A percentile compares a stretch with the other conserved stretches of the same genome.
Conservation (phyloP, 1,284 basidiomycete genomes). For the Rhodotorula sp. region DNA sequence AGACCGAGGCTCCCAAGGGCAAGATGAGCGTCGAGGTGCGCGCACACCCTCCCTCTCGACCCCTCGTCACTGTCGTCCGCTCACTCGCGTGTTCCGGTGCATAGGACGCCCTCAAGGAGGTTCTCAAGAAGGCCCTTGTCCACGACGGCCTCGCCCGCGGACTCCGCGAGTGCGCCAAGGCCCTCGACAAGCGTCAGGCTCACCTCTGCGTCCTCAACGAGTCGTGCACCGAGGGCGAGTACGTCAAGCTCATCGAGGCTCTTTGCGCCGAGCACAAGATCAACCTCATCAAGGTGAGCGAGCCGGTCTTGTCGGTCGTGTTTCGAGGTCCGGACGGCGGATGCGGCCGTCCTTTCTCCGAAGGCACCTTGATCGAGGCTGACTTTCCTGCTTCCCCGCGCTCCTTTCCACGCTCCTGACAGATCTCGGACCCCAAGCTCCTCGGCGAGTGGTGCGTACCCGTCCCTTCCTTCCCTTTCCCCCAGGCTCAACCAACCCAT, state of each 20-base stretch:
- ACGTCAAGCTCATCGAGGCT: slow-evolving; percentile 99
- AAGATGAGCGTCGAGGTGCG: slow-evolving; percentile 86
- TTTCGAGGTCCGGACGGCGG: no score
- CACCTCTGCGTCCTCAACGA: slow-evolving; percentile 99
- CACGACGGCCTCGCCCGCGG: slow-evolving; percentile 98
- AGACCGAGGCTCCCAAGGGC: slow-evolving; percentile 80
- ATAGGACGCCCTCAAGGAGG: slow-evolving; percentile 61
- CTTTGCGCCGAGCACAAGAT: slow-evolving; percentile 87
- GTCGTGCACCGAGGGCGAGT: slow-evolving; percentile 98
- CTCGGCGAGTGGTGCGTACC: slow-evolving; percentile 84
- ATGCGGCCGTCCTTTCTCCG: neutral
- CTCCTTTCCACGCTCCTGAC: neutral
- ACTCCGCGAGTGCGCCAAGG: slow-evolving; percentile 96
- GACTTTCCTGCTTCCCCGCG: no score
- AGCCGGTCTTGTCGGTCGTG: slow-evolving; percentile 48
- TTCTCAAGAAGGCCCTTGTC: slow-evolving; percentile 91
- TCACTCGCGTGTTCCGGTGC: neutral
- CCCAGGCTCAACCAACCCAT: no score
- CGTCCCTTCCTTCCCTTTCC: neutral
- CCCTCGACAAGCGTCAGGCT: slow-evolving; percentile 96
- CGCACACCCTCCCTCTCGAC: no score
- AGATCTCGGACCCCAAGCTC: slow-evolving; percentile 84
- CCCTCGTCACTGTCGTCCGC: neutral
- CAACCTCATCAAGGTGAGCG: slow-evolving; percentile 81
- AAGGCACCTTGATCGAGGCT: no score